Conservation (phyloP, 73 alveolate species). For the Effrenium voratum region DNA sequence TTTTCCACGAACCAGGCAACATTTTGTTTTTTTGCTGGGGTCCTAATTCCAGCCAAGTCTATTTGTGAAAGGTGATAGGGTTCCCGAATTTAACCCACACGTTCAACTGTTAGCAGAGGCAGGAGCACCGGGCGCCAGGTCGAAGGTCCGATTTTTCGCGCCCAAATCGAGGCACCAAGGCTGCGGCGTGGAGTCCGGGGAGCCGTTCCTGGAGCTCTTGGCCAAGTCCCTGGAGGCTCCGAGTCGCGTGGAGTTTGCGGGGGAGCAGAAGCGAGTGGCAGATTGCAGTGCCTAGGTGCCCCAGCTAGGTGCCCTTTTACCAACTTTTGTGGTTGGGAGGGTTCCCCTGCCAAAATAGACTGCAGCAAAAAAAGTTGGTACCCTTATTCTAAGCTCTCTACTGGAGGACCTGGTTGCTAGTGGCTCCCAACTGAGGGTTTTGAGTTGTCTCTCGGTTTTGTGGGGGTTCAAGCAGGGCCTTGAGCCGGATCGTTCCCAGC, state of each 20-base stretch:
- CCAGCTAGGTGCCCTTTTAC: too few relatives aligned
- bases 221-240: constrained; percentile 28
- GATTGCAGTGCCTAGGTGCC: neutral
- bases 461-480: too few relatives aligned
- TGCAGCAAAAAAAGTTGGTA: too few relatives aligned
- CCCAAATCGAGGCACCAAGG: constrained; percentile 27
- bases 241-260: neutral
- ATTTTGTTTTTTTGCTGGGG: too few relatives aligned
- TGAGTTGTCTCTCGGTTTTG: too few relatives aligned
- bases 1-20: neutral
- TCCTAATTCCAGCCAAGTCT: too few relatives aligned
- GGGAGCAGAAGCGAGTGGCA: neutral
- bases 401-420: too few relatives aligned
- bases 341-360: too few relatives aligned
- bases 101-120: neutral
- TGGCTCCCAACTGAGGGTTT: too few relatives aligned
- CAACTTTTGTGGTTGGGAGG: too few relatives aligned
- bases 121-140: neutral
- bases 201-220: constrained; percentile 27
- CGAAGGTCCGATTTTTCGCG: neutral
- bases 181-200: constrained; percentile 30
- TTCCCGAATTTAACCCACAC: neutral
- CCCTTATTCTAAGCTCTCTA: too few relatives aligned
- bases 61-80: neutral
- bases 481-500: too few relatives aligned